Evolutionary conservation across 768 basidiomycete species (phyloP), one percentile per base, ranked within the genome.

Genomic region (Rhizopogon vulgaris): DNA sequence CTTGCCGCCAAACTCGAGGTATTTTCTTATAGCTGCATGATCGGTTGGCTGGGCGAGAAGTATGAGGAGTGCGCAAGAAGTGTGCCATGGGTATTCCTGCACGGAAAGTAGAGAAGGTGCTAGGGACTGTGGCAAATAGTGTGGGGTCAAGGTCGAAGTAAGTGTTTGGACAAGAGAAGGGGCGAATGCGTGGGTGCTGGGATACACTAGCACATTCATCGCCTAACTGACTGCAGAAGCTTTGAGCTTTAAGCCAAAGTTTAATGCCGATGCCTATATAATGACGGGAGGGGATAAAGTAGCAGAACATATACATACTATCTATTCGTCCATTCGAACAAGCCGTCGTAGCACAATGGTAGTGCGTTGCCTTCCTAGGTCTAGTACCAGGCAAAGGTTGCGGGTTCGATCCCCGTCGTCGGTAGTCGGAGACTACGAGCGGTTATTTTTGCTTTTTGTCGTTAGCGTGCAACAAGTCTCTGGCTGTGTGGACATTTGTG

Each of bases 131-230:
- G 95, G 82, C 11, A 88, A 81, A 65, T 94, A 94, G 63, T 84
- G 77, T 0, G 90, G 85, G 12, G 76, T 61, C 17, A 95, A 80
- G 27, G 87, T 59, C 2, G 74, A 62, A 28, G 77, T 73, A 15
- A 93, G 77, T 1, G 71, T 82, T 56, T 6, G 79, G 65, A 57
- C 77, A 62, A 49, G 71, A 58, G 38, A 78, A 65, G 8, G 73
- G 76, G 30, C 72, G 9, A 78, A 66, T 7, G 79, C 75, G 54
- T 87, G 84, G 37, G 82, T 76, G 4, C 82, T 85, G 47, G 79
- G 67, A 65, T 87, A 87, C 48, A 89, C 74, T 52, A 90, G 78
- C n/a, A 90, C 84, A 67, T 90, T 81, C 83, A 89, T 88, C 55
- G 46, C 42, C 28, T 30, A 10, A 30, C 28, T 28, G 9, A 9